These are phyloP conservation scores for Penicillium bovifimosum DNA, from an alignment of 495 filamentous ascomycete genomes.

Conservation along the genomic window DNA sequence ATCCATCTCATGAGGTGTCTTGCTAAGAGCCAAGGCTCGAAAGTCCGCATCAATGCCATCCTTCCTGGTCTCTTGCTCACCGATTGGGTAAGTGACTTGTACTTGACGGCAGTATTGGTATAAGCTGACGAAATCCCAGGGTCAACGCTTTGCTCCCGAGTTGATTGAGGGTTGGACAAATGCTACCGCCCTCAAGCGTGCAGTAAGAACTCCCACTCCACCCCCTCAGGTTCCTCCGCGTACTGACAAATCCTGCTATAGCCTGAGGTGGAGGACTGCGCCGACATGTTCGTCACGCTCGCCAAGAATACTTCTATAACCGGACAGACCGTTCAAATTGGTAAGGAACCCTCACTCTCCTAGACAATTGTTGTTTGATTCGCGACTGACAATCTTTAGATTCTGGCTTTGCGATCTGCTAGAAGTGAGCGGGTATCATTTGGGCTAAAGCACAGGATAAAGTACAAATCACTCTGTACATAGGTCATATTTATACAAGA, in stretches of 20 bases:
- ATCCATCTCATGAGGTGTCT: conserved; percentile 70
- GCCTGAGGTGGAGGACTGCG: conserved; percentile 53
- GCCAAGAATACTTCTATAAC: conserved; percentile 56
- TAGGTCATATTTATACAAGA: conserved; percentile 20
- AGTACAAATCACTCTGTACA: neutral
- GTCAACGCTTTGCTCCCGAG: conserved; percentile 40
- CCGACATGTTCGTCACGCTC: conserved; percentile 46
- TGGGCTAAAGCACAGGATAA: conserved; percentile 17
- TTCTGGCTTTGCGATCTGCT: conserved; percentile 32
- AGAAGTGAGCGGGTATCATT: conserved; percentile 14
- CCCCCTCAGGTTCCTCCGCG: neutral
- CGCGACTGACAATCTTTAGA: conserved; percentile 20
- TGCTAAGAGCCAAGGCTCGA: conserved; percentile 59
- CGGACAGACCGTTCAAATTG: conserved; percentile 48
- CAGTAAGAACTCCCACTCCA: conserved; percentile 29
- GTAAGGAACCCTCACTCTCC: conserved; percentile 26
- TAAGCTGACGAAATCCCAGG: conserved; percentile 25
- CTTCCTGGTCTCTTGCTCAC: conserved; percentile 63
- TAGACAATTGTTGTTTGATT: neutral
- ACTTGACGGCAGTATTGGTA: neutral
- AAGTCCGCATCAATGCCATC: conserved; percentile 62
- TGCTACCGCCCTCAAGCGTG: conserved; percentile 38
- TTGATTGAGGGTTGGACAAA: conserved; percentile 33
- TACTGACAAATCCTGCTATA: conserved; percentile 17
- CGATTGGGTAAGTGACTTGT: conserved; percentile 54